A percentile compares a stretch with the other conserved stretches of the same genome.
Evolutionary conservation across 345 rosid species (phyloP).

Genomic region (Citropsis articulata): DNA sequence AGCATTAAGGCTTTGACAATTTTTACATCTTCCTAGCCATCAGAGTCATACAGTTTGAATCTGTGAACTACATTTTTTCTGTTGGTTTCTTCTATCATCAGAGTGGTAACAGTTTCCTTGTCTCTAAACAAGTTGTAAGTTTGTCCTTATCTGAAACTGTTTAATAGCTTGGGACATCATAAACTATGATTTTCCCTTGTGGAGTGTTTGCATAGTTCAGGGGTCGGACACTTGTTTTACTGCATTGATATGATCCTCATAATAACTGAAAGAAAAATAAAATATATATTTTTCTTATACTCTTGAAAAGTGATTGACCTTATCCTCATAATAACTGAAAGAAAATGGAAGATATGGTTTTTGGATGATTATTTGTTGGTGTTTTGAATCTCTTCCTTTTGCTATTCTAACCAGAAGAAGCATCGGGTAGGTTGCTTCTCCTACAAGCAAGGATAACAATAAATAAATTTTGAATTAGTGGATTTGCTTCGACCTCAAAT

Average conservation of each 20-base stretch:
- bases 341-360: background rate
- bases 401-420: background rate
- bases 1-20: background rate
- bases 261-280: too few species aligned
- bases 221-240: background rate
- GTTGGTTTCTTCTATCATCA: background rate
- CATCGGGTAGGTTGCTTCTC: background rate
- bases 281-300: too few species aligned
- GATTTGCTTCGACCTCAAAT: conserved; percentile 4
- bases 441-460: background rate
- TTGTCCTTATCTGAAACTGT: background rate
- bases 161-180: background rate
- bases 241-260: too few species aligned
- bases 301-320: background rate
- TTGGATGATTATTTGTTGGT: background rate
- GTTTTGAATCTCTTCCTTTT: background rate
- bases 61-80: background rate
- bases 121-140: background rate
- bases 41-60: background rate
- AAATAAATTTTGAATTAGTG: background rate
- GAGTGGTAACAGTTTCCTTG: background rate
- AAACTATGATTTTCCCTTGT: background rate
- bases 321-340: background rate
- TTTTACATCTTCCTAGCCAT: background rate
- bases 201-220: background rate